These are phyloP conservation scores for Lipomyces oligophaga DNA, from an alignment of 805 yeast genomes.

Conservation along the genomic window DNA sequence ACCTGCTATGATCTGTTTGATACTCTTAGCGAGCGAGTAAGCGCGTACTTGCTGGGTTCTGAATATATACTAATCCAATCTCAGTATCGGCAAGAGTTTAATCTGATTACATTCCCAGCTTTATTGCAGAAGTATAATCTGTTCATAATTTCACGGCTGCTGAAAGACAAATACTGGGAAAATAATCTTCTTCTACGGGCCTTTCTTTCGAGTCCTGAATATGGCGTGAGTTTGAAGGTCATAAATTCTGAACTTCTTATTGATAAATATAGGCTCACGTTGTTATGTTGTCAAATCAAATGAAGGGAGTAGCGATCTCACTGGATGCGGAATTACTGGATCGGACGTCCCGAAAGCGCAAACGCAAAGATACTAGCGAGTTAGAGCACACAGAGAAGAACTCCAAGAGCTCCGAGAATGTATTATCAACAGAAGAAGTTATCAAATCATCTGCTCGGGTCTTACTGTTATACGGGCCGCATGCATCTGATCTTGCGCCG, in stretches of 20 bases:
- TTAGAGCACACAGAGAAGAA: background rate
- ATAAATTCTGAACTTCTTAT: background rate
- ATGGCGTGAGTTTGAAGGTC: conserved; percentile 16
- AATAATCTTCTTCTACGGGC: conserved; percentile 7
- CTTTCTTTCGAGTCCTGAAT: conserved; percentile 7
- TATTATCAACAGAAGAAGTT: background rate
- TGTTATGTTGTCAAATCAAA: background rate
- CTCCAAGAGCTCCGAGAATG: background rate
- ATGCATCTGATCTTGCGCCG: conserved; percentile 1
- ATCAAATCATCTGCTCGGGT: conserved; percentile 20
- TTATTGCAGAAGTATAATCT: conserved; percentile 10
- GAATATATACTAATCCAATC: no score
- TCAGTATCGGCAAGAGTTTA: conserved; percentile 14
- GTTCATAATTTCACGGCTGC: conserved; percentile 15
- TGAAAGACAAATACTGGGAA: conserved; percentile 14
- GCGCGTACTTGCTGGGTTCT: no score
- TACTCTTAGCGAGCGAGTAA: conserved; percentile 5
- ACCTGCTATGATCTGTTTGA: conserved; percentile 8
- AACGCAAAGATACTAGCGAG: background rate
- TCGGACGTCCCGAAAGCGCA: background rate
- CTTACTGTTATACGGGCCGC: conserved; percentile 14
- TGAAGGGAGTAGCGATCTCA: background rate
- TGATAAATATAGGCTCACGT: no score
- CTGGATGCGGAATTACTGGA: background rate
- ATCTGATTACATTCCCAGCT: conserved; percentile 4